Percentiles rank a stretch among this genome's conserved stretches.
Evolutionary conservation across 805 yeast species (phyloP).

Genomic region (Yamadazyma phyllophila): DNA sequence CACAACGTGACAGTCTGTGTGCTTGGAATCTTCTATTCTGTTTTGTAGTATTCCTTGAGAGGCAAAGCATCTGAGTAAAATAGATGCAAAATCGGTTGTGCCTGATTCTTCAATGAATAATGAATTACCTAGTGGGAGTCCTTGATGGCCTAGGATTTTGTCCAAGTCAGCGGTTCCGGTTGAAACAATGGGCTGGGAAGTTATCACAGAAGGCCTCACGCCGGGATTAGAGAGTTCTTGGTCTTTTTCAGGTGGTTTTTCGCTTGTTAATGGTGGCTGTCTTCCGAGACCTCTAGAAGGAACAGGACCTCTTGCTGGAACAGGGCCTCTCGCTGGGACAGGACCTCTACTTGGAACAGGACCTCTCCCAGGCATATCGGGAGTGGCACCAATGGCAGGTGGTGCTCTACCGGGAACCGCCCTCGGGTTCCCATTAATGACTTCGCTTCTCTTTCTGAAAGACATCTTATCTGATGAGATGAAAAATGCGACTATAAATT

Average conservation of each 20-base stretch:
- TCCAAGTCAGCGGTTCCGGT: slow-evolving; percentile 81
- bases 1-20: slow-evolving; percentile 55
- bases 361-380: slow-evolving; percentile 7
- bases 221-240: slow-evolving; percentile 45
- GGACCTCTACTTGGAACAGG: slow-evolving; percentile 8
- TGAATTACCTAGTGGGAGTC: slow-evolving; percentile 76
- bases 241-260: slow-evolving; percentile 7
- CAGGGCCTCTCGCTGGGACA: neutral
- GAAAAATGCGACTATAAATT: slow-evolving; percentile 3
- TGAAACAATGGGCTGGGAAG: slow-evolving; percentile 74
- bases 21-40: slow-evolving; percentile 36
- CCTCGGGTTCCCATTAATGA: slow-evolving; percentile 21
- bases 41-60: slow-evolving; percentile 75
- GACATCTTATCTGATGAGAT: slow-evolving; percentile 28
- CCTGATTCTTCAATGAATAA: slow-evolving; percentile 79
- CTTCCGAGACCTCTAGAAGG: slow-evolving; percentile 10
- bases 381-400: neutral
- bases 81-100: slow-evolving; percentile 81
- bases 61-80: slow-evolving; percentile 64
- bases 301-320: slow-evolving; percentile 2
- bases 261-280: slow-evolving; percentile 2
- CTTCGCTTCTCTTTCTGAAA: slow-evolving; percentile 42
- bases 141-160: slow-evolving; percentile 71
- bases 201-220: slow-evolving; percentile 70
- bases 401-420: slow-evolving; percentile 3